phyloP scores from a whole-genome alignment of 2,329 filamentous ascomycete species.

The Ophiosphaerella narmari region DNA sequence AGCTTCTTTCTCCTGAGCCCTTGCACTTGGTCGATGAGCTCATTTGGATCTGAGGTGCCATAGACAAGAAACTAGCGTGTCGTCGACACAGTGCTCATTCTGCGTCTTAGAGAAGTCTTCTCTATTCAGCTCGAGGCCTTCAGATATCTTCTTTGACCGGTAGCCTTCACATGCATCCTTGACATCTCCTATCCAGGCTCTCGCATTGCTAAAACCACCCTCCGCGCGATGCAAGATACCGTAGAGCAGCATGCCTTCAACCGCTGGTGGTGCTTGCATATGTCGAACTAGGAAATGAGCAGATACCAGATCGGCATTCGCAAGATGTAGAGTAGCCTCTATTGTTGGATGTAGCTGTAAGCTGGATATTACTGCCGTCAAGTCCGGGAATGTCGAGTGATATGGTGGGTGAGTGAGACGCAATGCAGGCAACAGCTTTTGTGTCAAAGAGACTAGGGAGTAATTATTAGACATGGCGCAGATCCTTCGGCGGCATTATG shows the following conservation, averaged over 20 bases:
- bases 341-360: slow-evolving; percentile 53
- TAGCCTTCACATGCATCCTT: slow-evolving; percentile 40
- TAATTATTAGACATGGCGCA: background rate
- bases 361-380: slow-evolving; percentile 27
- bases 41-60: slow-evolving; percentile 16
- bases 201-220: slow-evolving; percentile 56
- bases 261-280: slow-evolving; percentile 55
- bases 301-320: slow-evolving; percentile 56
- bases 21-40: slow-evolving; percentile 47
- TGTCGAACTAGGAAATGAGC: slow-evolving; percentile 60
- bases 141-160: slow-evolving; percentile 24
- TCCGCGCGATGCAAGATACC: slow-evolving; percentile 57
- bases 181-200: slow-evolving; percentile 56
- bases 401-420: slow-evolving; percentile 17
- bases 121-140: slow-evolving; percentile 17
- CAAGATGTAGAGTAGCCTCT: slow-evolving; percentile 57
- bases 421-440: slow-evolving; percentile 16
- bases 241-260: slow-evolving; percentile 59
- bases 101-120: slow-evolving; percentile 7
- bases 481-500: too few species aligned
- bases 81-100: slow-evolving; percentile 5
- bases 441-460: slow-evolving; percentile 10
- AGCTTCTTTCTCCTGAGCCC: slow-evolving; percentile 37
- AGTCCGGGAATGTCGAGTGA: slow-evolving; percentile 10
- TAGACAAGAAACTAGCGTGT: slow-evolving; percentile 24